Conservation (phyloP, 2,329 filamentous ascomycete genomes). For the Fonsecaea nubica region DNA sequence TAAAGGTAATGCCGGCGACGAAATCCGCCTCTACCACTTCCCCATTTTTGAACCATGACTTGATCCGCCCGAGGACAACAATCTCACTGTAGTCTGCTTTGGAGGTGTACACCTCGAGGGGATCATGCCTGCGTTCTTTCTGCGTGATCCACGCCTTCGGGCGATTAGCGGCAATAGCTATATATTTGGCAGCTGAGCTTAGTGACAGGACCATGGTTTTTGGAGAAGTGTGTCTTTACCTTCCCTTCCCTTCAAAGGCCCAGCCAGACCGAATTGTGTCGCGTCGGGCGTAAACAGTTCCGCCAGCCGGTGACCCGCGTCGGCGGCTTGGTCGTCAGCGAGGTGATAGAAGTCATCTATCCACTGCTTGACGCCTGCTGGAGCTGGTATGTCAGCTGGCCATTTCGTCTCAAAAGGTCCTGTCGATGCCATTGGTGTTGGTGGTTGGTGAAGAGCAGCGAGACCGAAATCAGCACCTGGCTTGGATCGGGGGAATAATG, state of each 20-base stretch:
- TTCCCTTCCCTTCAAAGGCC: conserved; percentile 3
- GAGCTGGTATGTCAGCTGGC: too few relatives aligned
- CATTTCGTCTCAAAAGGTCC: too few relatives aligned
- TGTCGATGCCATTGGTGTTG: too few relatives aligned
- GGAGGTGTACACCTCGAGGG: neutral
- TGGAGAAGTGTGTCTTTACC: neutral
- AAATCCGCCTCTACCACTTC: neutral
- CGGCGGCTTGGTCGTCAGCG: neutral
- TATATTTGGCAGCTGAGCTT: too few relatives aligned
- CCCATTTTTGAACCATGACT: conserved; percentile 10
- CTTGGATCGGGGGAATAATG: too few relatives aligned
- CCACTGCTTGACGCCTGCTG: neutral
- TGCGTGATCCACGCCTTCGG: neutral
- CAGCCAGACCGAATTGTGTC: neutral
- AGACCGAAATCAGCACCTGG: too few relatives aligned
- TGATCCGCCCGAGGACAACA: neutral
- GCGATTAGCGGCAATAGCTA: conserved; percentile 4
- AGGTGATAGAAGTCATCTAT: conserved; percentile 3
- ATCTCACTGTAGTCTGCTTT: conserved; percentile 7
- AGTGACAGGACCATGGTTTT: too few relatives aligned
- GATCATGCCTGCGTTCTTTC: conserved; percentile 3
- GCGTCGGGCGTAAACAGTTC: neutral
- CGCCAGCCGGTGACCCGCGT: neutral
- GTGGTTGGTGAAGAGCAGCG: too few relatives aligned
- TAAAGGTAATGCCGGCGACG: neutral